A percentile compares a stretch with the other conserved stretches of the same genome.
Conservation (phyloP, 2,329 filamentous ascomycete species). For the Curvularia spicifera region DNA sequence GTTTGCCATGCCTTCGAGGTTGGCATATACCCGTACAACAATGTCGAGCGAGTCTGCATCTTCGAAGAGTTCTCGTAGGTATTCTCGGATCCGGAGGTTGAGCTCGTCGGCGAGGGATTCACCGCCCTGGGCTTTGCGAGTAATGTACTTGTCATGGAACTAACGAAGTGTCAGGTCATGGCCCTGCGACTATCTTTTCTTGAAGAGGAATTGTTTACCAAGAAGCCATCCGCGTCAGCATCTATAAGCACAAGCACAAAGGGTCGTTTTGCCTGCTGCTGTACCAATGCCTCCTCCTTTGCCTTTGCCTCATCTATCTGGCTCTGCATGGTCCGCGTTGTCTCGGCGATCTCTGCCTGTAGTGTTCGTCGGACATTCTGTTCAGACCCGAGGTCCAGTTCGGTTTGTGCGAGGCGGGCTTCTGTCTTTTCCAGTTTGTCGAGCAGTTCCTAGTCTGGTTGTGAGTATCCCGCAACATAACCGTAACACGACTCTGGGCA, state of each 20-base stretch:
- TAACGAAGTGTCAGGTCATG: not conserved
- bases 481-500: not conserved
- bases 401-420: conserved; percentile 44
- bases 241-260: conserved; percentile 49
- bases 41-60: conserved; percentile 47
- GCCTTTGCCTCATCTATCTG: conserved; percentile 35
- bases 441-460: conserved; percentile 38
- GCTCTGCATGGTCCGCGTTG: conserved; percentile 15
- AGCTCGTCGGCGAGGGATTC: conserved; percentile 47
- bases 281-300: conserved; percentile 38
- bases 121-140: conserved; percentile 44
- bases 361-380: conserved; percentile 48
- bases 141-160: conserved; percentile 50
- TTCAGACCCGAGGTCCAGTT: conserved; percentile 48
- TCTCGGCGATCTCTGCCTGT: conserved; percentile 38
- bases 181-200: not conserved
- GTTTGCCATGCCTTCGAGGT: conserved; percentile 48
- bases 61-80: conserved; percentile 44
- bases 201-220: conserved; percentile 27
- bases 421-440: conserved; percentile 49
- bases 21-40: conserved; percentile 45
- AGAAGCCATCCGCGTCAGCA: conserved; percentile 47
- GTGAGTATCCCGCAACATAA: conserved; percentile 1
- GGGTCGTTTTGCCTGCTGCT: conserved; percentile 44
- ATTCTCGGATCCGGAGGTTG: conserved; percentile 43